Base-by-base conservation (phyloP, 2,329 filamentous ascomycete species). In the Fusarium citri region DNA sequence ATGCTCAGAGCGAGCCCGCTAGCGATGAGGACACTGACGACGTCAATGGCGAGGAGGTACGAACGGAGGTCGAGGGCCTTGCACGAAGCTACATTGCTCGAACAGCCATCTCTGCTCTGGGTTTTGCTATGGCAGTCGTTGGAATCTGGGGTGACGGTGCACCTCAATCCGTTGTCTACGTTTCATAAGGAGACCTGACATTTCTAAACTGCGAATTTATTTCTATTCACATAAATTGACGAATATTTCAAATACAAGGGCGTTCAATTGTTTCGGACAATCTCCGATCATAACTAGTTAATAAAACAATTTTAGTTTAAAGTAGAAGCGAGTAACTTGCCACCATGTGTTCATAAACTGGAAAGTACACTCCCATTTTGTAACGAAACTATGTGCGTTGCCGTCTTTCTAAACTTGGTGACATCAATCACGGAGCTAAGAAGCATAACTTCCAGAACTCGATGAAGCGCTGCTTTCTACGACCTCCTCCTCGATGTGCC, bases 111-210 rank as follows among this genome's bases (percentile, higher is more conserved):
- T 83, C 87, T 4, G 85, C 86, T 6, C 59, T 88, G 45, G 88
- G 85, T 6, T 91, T 91, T 78, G 78, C 83, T 56, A 85, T 91
- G 82, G 85, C 88, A 22, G 83, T 91, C 20, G 80, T 91, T 37
- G 89, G 89, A 18, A 87, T 91, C 73, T 91, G 89, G 89, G 89
- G 89, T 8, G 89, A 91, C 76, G 87, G 88, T 26, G 82, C 81
- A 22, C 73, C 79, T 23, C 76, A 78, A 67, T 68, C 78, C 42
- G 73, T 76, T 40, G 74, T 80, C 55, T 78, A 79, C 42, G 72
- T 79, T 48, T 77, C 78, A 55, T 81, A 71, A 73, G 55, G 16
- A 34, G 42, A 42, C 45, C 30, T 23, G 15, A 16, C 23, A 48
- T 22, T 49, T 54, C 26, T 34, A 23, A 47, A 20, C 47, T 64